phyloP scores from a whole-genome alignment of 2,329 filamentous ascomycete species.

The Calonectria pauciramosa region DNA sequence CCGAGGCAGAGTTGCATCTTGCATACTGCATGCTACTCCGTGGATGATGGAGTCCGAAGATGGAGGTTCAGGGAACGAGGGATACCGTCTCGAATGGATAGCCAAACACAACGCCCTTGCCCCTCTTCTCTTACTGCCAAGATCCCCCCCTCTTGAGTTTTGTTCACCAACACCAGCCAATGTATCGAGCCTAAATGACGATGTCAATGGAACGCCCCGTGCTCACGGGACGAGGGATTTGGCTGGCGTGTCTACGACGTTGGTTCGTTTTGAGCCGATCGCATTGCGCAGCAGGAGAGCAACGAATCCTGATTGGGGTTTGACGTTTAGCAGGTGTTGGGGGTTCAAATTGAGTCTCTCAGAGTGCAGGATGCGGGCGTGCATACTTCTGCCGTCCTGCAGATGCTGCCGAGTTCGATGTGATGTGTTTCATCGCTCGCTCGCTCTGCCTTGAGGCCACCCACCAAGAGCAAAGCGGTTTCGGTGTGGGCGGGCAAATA shows the following conservation, averaged over 20 bases:
- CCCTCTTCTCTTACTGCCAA: not conserved
- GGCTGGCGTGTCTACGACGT: not conserved
- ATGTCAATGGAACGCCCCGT: not conserved
- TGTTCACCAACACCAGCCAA: not conserved
- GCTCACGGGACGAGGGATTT: not conserved
- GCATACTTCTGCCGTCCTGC: slow-evolving; percentile 10
- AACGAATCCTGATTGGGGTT: not conserved
- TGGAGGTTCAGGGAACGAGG: slow-evolving; percentile 1
- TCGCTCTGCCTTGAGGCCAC: slow-evolving; percentile 2
- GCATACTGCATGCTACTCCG: slow-evolving; percentile 4
- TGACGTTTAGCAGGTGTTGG: not conserved
- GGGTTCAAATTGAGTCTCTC: slow-evolving; percentile 6
- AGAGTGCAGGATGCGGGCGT: not conserved
- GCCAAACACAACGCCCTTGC: not conserved
- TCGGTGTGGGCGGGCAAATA: not conserved
- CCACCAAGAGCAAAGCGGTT: not conserved
- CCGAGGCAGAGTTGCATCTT: slow-evolving; percentile 9
- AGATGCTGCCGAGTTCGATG: not conserved
- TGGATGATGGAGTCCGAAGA: not conserved
- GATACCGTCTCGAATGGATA: not conserved
- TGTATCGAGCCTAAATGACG: not conserved
- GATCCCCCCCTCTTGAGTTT: not conserved
- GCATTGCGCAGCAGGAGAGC: slow-evolving; percentile 15
- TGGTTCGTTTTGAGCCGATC: slow-evolving; percentile 13
- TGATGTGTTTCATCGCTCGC: slow-evolving; percentile 15